Evolutionary conservation across 257 asterid genomes (phyloP), one percentile per base, ranked within the genome.

Genomic region (Solanum microdontum): DNA sequence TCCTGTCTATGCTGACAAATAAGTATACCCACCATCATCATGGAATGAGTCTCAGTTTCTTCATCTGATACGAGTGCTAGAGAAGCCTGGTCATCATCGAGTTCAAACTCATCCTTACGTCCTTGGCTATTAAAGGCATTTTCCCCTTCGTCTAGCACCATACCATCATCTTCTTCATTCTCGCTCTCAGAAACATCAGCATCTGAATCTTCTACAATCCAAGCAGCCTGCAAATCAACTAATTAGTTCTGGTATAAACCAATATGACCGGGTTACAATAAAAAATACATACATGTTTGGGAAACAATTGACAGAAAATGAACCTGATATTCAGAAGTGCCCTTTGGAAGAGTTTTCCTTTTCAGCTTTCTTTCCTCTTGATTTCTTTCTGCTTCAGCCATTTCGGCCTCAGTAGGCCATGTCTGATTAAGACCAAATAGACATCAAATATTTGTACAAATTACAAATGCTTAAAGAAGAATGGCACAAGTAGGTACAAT

Each of bases 391-490:
- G 99, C 99, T 90, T 97, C 98, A 87, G 94, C 97, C 98, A 96
- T 95, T 91, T 97, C 99, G 86, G 93, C 98, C 90, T 94, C 98
- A 21, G 99, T 96, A 6, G 99, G 99, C 98, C 98, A 97, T 74
- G 99, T 97, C 99, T 97, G 93, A 76, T 90, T 43, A 68, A 73
- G 90, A 86, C 43, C 79, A 83, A 84, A 90, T 37, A 40, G 34
- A 85, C 64, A 37, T 48, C 83, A 83, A 58, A 3, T 28, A 73
- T 84, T 32, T 72, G 51, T 84, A n/a, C 84, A 21, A 43, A 84
- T 75, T 51, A 88, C 21, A 62, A 11, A 84, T 30, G 85, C 79
- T 79, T 36, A 82, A 77, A 86, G 14, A 40, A 75, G 76, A 40
- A 66, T 28, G 69, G 69, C 39, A 28, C 69, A 82, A 82, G 85